Base-by-base conservation (phyloP, 495 filamentous ascomycete genomes). In the Xylaria scruposa region DNA sequence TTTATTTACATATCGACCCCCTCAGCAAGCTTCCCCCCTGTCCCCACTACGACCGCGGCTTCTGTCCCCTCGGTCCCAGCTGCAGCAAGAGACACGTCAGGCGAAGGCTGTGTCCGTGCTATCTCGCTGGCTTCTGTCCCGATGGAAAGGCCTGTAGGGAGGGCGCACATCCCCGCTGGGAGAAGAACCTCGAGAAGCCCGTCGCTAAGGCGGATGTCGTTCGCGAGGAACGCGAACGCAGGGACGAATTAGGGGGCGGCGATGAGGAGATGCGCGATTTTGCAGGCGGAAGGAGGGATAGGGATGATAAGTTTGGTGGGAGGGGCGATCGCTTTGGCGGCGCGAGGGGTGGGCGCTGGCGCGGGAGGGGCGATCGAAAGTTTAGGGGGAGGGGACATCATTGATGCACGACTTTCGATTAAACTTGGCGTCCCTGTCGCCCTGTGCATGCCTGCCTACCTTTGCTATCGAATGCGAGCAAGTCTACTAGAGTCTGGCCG, bases 31-130 rank as follows among this genome's bases (percentile, higher is more conserved):
- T 97, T 7, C 92, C 96, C 6, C 90, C 93, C 0, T 99, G 96
- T 75, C 94, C 95, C 68, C 93, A 97, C 82, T 99, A 97, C 83
- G 93, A 97, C 66, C 89, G 90, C n/a, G 96, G 96, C 1, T 98
- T 97, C 82, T 98, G 97, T 74, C 93, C 94, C 29, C 85, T 98
- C 17, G 97, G 96, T 0, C 92, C 95, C 4, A 82, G 87, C 33
- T 99, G 96, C 79, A 90, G 91, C 12, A 93, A 97, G 82, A 91
- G 92, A 73, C 96, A 99, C 80, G 89, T 97, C 62, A 83, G 89
- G 40, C 89, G 93, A 42, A 88, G 87, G 53, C 77, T 97, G 1
- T 99, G 96, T 79, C 81, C 83, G n/a, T 97, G 89, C 81, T 99
- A 97, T 76, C 85, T 98, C 38, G 93, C 93, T 1, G 97, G 97